phyloP scores from a whole-genome alignment of 306 rosid species.

The Pterocarpus santalinus region DNA sequence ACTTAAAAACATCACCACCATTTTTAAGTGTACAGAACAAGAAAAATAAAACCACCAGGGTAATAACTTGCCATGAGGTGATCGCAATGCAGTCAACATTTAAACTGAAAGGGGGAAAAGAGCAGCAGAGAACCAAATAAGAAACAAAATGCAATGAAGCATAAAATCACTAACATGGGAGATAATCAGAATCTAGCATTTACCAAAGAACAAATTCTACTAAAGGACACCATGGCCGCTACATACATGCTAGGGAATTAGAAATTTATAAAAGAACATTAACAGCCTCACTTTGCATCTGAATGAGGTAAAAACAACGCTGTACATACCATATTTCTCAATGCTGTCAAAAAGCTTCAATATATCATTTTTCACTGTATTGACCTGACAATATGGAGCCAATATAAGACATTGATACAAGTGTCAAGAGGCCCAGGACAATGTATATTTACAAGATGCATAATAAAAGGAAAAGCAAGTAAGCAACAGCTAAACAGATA shows the following conservation, averaged over 20 bases:
- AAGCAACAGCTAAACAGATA: slow-evolving; percentile 29
- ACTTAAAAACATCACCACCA: background rate
- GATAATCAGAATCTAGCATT: background rate
- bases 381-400: slow-evolving; percentile 67
- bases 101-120: background rate
- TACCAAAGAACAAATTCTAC: background rate
- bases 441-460: slow-evolving; percentile 9
- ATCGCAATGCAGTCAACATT: background rate
- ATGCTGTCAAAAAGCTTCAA: slow-evolving; percentile 93
- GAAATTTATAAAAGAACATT: background rate
- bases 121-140: slow-evolving; percentile 10
- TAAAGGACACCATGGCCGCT: slow-evolving; percentile 17
- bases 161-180: background rate
- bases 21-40: background rate
- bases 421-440: background rate
- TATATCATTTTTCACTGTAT: slow-evolving; percentile 76
- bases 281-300: slow-evolving; percentile 1
- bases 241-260: background rate
- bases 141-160: background rate
- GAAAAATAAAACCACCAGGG: background rate
- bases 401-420: slow-evolving; percentile 45
- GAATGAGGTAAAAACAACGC: slow-evolving; percentile 26
- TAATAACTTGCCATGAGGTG: background rate
- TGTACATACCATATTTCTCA: slow-evolving; percentile 91
- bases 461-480: slow-evolving; percentile 4